phyloP scores from a whole-genome alignment of 108 stramenopile species.

The Cafeteria roenbergensis region DNA sequence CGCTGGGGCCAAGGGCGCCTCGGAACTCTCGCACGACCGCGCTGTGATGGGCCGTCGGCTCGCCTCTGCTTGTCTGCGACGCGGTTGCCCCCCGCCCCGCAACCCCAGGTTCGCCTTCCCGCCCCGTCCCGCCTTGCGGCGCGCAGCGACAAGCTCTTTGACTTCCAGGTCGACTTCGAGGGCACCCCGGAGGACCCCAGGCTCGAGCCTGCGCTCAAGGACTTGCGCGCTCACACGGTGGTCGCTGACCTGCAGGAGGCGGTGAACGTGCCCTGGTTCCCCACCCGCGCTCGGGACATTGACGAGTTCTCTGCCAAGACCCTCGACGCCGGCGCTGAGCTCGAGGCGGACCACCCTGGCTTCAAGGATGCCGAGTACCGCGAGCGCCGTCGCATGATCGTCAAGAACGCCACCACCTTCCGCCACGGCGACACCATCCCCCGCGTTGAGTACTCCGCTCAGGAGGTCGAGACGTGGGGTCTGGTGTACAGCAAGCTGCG shows the following conservation, averaged over 20 bases:
- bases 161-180: conserved; percentile 15
- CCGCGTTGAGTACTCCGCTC: conserved; percentile 62
- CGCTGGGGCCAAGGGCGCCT: too few relatives aligned
- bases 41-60: too few relatives aligned
- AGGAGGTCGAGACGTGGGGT: conserved; percentile 78
- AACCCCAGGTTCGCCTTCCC: too few relatives aligned
- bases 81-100: too few relatives aligned
- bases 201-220: background rate
- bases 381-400: conserved; percentile 54
- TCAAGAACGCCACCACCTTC: conserved; percentile 53
- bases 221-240: background rate
- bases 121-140: background rate
- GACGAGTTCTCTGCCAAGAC: conserved; percentile 17
- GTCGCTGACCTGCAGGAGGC: background rate
- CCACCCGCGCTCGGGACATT: conserved; percentile 9
- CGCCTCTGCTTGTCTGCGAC: too few relatives aligned
- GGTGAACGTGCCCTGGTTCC: conserved; percentile 17
- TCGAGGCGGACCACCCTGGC: conserved; percentile 8
- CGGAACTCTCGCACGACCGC: too few relatives aligned
- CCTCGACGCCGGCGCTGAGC: conserved; percentile 19
- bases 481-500: conserved; percentile 72
- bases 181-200: background rate
- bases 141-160: conserved; percentile 1
- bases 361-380: conserved; percentile 44
- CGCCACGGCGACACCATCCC: conserved; percentile 60